phyloP scores from a whole-genome alignment of 2,329 filamentous ascomycete species.

The Lasiodiplodia citricola region DNA sequence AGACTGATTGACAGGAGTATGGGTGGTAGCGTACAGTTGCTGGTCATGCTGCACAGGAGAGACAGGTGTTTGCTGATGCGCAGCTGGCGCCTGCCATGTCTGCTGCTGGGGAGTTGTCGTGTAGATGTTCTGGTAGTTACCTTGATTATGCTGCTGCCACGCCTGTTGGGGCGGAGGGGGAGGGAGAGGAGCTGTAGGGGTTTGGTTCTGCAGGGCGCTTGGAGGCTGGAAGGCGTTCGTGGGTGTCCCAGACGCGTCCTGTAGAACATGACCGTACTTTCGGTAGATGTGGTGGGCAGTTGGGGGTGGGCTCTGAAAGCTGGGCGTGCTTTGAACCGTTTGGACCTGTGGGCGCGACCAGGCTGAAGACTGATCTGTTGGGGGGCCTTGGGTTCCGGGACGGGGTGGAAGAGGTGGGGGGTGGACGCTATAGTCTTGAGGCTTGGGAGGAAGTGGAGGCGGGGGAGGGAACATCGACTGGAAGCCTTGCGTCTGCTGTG shows the following conservation, averaged over 20 bases:
- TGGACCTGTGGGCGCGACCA: not conserved
- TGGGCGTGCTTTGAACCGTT: not conserved
- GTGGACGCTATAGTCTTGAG: not conserved
- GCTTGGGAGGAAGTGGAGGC: not conserved
- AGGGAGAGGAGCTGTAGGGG: not conserved
- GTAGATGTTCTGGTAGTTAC: not conserved
- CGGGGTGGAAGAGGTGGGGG: conserved; percentile 4
- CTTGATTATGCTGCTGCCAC: not conserved
- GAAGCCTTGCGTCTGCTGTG: not conserved
- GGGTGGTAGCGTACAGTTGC: not conserved
- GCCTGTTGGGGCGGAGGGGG: not conserved
- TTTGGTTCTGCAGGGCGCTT: not conserved
- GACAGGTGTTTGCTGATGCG: not conserved
- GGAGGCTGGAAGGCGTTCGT: not conserved
- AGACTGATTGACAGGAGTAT: not conserved
- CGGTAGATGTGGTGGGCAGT: conserved; percentile 8
- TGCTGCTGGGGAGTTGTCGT: not conserved
- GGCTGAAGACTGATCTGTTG: not conserved
- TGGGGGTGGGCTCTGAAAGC: not conserved
- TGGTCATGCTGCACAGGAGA: not conserved
- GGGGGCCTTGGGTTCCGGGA: conserved; percentile 1
- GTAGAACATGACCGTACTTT: conserved; percentile 8
- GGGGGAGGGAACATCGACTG: not conserved
- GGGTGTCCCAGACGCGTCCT: not conserved
- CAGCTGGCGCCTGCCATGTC: not conserved